Conservation (phyloP, 495 filamentous ascomycete species). For the Aspergillus wentii region DNA sequence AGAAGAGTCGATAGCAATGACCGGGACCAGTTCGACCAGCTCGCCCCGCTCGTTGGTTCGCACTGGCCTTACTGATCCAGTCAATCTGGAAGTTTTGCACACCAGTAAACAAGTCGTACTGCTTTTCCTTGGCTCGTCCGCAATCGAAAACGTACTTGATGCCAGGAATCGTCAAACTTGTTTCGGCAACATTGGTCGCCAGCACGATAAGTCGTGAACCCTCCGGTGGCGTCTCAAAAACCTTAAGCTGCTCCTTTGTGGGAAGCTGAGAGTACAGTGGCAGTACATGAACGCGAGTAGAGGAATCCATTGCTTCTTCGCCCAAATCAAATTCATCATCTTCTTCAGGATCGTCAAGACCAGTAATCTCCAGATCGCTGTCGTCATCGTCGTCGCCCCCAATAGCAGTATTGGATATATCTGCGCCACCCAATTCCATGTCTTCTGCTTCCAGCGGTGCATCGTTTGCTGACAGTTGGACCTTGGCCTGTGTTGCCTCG, state of each 20-base stretch:
- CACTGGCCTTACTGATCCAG: constrained; percentile 97
- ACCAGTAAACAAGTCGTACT: constrained; percentile 75
- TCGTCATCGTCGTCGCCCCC: constrained; percentile 34
- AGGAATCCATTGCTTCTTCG: constrained; percentile 59
- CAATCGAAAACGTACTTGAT: constrained; percentile 96
- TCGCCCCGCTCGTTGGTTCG: constrained; percentile 87
- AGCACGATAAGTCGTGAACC: constrained; percentile 83
- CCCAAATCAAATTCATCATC: constrained; percentile 58
- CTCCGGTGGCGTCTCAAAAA: constrained; percentile 87
- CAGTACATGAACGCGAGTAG: constrained; percentile 71
- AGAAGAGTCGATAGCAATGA: constrained; percentile 92
- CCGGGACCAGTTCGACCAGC: constrained; percentile 94
- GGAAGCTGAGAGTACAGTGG: constrained; percentile 94
- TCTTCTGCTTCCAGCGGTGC: constrained; percentile 83
- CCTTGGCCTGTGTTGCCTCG: constrained; percentile 52
- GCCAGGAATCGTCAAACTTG: constrained; percentile 91
- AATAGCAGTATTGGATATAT: constrained; percentile 35
- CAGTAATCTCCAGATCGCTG: constrained; percentile 44
- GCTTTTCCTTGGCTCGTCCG: constrained; percentile 86
- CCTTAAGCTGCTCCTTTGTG: constrained; percentile 83
- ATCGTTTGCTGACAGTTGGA: constrained; percentile 71
- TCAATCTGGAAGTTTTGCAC: constrained; percentile 93
- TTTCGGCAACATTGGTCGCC: constrained; percentile 97
- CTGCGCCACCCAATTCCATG: constrained; percentile 67
- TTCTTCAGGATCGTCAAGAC: constrained; percentile 44